Base-by-base conservation (phyloP, 306 rosid species). In the Acmispon strigosus region DNA sequence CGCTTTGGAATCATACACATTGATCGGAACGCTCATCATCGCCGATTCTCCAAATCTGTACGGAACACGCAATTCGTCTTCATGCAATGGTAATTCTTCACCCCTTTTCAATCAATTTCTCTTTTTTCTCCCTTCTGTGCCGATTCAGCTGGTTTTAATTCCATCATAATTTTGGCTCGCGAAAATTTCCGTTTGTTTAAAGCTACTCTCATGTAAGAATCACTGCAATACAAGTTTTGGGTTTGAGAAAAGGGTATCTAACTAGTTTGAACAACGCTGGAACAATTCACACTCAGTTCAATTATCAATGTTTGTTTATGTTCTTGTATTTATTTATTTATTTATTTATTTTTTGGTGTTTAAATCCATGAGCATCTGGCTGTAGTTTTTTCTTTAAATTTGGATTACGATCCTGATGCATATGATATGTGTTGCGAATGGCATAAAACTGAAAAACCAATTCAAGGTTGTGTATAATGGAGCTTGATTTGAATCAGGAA, bases 401-500 rank as follows among this genome's bases (percentile, higher is more conserved):
- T 62, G 63, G 37, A 17, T 45, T 62, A 47, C 74, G 68, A 18
- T 36, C 56, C 64, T 81, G 79, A 81, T 74, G 47, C 66, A 50
- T 56, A 0, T 61, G 53, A 60, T 19, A 54, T 61, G 61, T 32
- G 78, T 42, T 72, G 18, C 29, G 61, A 7, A 45, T 71, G 83
- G 74, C 60, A 76, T 57, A 56, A 63, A 76, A 59, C 49, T 78
- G 76, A 62, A 65, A 75, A 79, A 78, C 44, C 77, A 62, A 66
- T 67, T 75, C 77, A 79, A 61, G 49, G 48, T 34, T 52, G 17
- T 71, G 44, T 76, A 22, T 53, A 68, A 81, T 84, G 89, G 78
- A 68, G 67, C 82, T 92, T 68, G 94, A 87, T 83, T 83, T 89
- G 83, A 89, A 89, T 82, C 86, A 70, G 72, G 88, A 84, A 48